A percentile compares a stretch with the other conserved stretches of the same genome.
These are phyloP conservation scores for Cymbidium sinense DNA, from an alignment of 106 monocot genomes.

Conservation along the genomic window DNA sequence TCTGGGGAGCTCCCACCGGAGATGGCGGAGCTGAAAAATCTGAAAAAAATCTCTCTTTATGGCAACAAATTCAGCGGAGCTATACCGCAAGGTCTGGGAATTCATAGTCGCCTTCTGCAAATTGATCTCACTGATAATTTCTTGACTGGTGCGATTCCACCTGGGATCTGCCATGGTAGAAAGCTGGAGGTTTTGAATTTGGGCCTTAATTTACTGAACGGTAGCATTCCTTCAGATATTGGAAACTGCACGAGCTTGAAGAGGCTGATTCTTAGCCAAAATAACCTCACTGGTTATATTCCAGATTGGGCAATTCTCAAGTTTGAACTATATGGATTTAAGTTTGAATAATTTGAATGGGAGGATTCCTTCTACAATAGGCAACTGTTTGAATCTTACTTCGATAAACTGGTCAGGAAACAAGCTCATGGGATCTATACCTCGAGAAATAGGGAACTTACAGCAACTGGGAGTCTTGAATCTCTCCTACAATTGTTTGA, in stretches of 20 bases:
- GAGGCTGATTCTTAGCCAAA: slow-evolving; percentile 57
- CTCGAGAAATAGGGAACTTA: slow-evolving; percentile 48
- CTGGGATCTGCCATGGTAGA: slow-evolving; percentile 40
- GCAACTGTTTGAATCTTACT: slow-evolving; percentile 53
- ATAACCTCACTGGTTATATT: slow-evolving; percentile 43
- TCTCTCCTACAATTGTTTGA: slow-evolving; percentile 46
- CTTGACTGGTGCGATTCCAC: slow-evolving; percentile 65
- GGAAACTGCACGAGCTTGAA: slow-evolving; percentile 45
- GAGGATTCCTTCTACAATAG: slow-evolving; percentile 39
- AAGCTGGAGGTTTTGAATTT: slow-evolving; percentile 38
- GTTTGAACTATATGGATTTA: slow-evolving; percentile 47
- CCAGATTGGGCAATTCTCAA: slow-evolving; percentile 37
- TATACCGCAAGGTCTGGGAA: slow-evolving; percentile 61
- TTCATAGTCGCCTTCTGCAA: slow-evolving; percentile 33
- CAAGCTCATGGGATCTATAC: slow-evolving; percentile 48
- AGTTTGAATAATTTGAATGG: slow-evolving; percentile 51
- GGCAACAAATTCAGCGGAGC: slow-evolving; percentile 58
- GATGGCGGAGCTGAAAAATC: slow-evolving; percentile 37
- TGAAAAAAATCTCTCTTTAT: slow-evolving; percentile 56
- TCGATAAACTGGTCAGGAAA: slow-evolving; percentile 58
- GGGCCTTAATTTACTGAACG: slow-evolving; percentile 49
- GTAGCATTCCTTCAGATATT: slow-evolving; percentile 48
- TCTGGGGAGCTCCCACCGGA: slow-evolving; percentile 53
- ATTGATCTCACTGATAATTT: slow-evolving; percentile 61
- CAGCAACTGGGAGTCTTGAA: slow-evolving; percentile 39